Evolutionary conservation across 768 basidiomycete genomes (phyloP), one percentile per base, ranked within the genome.

Genomic region (Tephrocybe sp.): DNA sequence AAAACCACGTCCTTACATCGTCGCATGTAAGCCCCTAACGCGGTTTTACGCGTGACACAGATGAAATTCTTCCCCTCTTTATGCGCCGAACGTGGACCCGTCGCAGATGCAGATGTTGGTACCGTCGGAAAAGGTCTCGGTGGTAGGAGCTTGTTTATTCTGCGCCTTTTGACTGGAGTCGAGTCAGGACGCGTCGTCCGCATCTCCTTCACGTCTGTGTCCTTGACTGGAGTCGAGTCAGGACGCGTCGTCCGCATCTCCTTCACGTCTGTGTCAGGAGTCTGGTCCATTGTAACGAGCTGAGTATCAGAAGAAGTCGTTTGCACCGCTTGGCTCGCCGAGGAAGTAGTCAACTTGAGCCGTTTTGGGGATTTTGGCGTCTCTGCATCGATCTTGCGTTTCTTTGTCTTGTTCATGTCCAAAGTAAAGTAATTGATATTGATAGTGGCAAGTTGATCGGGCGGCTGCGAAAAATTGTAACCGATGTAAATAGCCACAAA

Each of bases 41-140:
- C 69, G 1, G 87, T 89, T 61, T 84, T 89, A 37, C 91, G 87
- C 54, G 89, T 87, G 53, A 93, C 51, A 52, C 89, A 90, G 44
- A 93, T 84, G 57, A 80, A 72, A 57, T 90, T 91, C 63, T 89
- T 92, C 51, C 89, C 90, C 62, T 91, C 87, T 38, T 74, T 80
- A 54, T 88, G 88, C 27, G 82, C 77, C 5, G 90, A 91, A 27
- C 82, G 84, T 21, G 91, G 89, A 1, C 90, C 90, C 0, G 89
- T 89, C 5, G 86, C 87, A 51, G 85, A 85, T 18, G 83, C 86
- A n/a, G 85, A 84, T 1, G 76, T 66, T 25, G 89, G 78, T 4
- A 92, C 86, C 0, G 83, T 83, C 26, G 90, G 86, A 62, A 83
- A 90, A 2, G 90, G 91, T 30, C 88, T 78, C 7, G 82, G 76